These are phyloP conservation scores for Angomonas deanei DNA, from an alignment of 208 protist species.

Conservation along the genomic window DNA sequence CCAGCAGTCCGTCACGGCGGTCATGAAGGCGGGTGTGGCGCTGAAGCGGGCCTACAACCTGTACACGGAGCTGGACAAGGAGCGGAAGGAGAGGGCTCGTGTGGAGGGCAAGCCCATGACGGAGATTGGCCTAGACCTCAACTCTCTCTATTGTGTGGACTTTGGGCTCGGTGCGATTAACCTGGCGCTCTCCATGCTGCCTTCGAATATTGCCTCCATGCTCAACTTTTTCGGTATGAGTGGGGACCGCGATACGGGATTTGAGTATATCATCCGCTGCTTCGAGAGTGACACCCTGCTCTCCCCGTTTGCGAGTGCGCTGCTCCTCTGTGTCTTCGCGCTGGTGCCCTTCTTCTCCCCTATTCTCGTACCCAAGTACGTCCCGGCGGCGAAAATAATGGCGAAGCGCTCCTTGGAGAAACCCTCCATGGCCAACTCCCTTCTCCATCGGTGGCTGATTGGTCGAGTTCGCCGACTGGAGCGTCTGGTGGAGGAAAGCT, in stretches of 20 bases:
- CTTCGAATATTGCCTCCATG: conserved; percentile 19
- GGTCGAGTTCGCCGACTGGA: conserved; percentile 42
- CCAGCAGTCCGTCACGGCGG: conserved; percentile 33
- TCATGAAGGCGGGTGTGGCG: conserved; percentile 24
- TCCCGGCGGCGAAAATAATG: conserved; percentile 25
- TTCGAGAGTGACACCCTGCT: conserved; percentile 53
- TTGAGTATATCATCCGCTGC: conserved; percentile 26
- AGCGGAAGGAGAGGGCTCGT: conserved; percentile 16
- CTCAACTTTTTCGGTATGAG: conserved; percentile 46
- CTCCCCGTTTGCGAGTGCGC: conserved; percentile 43
- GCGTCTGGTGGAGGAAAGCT: conserved; percentile 24
- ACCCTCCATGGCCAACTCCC: conserved; percentile 22
- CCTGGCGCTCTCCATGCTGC: conserved; percentile 42
- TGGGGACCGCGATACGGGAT: conserved; percentile 36
- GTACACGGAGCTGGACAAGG: conserved; percentile 25
- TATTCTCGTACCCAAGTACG: conserved; percentile 18
- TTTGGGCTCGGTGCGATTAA: conserved; percentile 39
- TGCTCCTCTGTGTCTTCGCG: conserved; percentile 36
- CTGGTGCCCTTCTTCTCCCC: conserved; percentile 31
- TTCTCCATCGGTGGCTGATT: conserved; percentile 55
- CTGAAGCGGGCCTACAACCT: conserved; percentile 30
- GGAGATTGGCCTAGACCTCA: conserved; percentile 37
- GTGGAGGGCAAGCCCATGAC: conserved; percentile 18
- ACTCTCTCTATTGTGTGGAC: conserved; percentile 49
- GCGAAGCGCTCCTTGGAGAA: conserved; percentile 14